A percentile compares a stretch with the other conserved stretches of the same genome.
phyloP scores from a whole-genome alignment of 208 protist species.

The Plasmodiophora brassicae region DNA sequence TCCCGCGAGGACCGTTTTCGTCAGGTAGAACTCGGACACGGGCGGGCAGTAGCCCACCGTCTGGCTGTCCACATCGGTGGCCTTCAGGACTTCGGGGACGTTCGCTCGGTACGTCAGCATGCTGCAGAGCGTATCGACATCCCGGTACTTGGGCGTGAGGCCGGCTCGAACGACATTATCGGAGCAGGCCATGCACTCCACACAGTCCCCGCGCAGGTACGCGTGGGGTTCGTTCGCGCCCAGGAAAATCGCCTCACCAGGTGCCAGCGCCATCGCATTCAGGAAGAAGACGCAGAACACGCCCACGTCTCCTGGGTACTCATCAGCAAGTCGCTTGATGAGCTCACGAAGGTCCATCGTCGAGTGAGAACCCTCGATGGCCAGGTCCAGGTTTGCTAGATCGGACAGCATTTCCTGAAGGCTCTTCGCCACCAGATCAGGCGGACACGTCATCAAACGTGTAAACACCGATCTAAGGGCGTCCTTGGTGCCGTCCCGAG shows the following conservation, averaged over 20 bases:
- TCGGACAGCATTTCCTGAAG: conserved; percentile 34
- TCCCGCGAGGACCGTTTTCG: background rate
- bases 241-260: conserved; percentile 88
- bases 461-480: conserved; percentile 37
- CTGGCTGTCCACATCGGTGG: background rate
- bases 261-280: conserved; percentile 82
- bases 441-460: conserved; percentile 46
- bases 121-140: conserved; percentile 42
- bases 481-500: background rate
- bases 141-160: conserved; percentile 55
- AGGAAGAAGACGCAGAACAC: conserved; percentile 94
- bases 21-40: conserved; percentile 28
- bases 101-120: conserved; percentile 41
- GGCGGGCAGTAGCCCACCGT: background rate
- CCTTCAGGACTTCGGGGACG: background rate
- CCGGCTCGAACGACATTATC: conserved; percentile 60
- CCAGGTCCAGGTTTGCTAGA: background rate
- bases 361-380: background rate
- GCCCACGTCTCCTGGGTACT: conserved; percentile 93
- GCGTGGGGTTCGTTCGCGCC: conserved; percentile 92
- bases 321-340: conserved; percentile 70
- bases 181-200: conserved; percentile 81
- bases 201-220: conserved; percentile 86
- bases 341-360: conserved; percentile 44
- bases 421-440: background rate